Base-by-base conservation (phyloP, 1,139 yeast genomes). In the Suhomyces yuchorum region DNA sequence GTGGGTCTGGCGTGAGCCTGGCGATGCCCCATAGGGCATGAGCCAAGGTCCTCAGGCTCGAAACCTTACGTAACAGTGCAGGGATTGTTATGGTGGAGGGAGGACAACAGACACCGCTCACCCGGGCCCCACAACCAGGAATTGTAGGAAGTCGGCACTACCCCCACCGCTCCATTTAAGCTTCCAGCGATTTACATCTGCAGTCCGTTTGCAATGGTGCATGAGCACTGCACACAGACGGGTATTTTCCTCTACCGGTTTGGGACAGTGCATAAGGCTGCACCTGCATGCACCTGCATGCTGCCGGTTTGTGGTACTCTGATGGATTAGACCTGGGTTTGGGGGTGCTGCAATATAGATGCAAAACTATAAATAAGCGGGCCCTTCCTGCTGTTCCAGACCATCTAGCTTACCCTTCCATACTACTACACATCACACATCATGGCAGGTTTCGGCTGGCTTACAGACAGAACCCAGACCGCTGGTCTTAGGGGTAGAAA, bases 401-500 rank as follows among this genome's bases (percentile, higher is more conserved):
- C 14, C 30, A 14, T 11, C 22, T 14, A 2, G n/a, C 33, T 24
- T 17, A 9, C 18, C 34, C 23, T 19, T 26, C 15, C 30, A 14
- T 8, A 15, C 38, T 35, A 35, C 17, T 19, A n/a, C 12, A 7
- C 26, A 9, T 20, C 30, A 15, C 7, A 5, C 30, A 37, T 12
- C 15, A 48, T 48, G 51, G 46, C 40, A 34, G 4, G 37, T 4
- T 46, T 54, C 20, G 57, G 52, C 37, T 53, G 52, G 53, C 8
- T 54, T 22, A 48, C 46, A n/a, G 54, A 65, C 18, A 71, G 74
- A 62, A 73, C 77, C 30, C 65, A 67, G 56, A 77, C 80, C 18
- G 66, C 63, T 40, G 86, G 86, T 11, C 66, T 80, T 22, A 59
- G 62, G 34, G 89, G 89, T 40, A 65, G 68, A 51, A 55, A 64